Evolutionary conservation across 2,329 filamentous ascomycete species (phyloP).

Genomic region (Aspergillus hiratsukae): DNA sequence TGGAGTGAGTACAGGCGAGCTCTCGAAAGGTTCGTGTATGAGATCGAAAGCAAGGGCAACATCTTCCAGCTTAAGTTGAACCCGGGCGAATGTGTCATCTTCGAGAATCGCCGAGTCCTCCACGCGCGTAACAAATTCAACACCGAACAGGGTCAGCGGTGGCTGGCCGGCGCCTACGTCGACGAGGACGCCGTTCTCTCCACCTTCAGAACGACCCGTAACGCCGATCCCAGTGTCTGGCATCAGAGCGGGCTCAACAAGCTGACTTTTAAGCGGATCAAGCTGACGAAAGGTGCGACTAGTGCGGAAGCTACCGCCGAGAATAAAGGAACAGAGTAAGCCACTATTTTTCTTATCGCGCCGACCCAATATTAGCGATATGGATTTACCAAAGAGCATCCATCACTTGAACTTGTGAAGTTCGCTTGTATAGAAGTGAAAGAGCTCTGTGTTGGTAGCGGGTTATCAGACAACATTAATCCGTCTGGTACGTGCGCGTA

Average conservation of each 20-base stretch:
- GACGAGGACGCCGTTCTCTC: conserved; percentile 59
- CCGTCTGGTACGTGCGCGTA: neutral
- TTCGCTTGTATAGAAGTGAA: neutral
- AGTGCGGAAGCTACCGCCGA: neutral
- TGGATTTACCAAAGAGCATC: neutral
- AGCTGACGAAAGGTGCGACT: no score
- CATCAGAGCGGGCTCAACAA: neutral
- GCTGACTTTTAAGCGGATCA: no score
- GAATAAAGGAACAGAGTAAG: neutral
- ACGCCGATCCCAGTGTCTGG: neutral
- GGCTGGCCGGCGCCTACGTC: conserved; percentile 83
- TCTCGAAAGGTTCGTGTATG: conserved; percentile 54
- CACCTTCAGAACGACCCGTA: conserved; percentile 29
- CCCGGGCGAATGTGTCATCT: conserved; percentile 86
- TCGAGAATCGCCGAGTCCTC: conserved; percentile 80
- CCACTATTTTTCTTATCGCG: neutral
- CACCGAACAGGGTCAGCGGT: conserved; percentile 59
- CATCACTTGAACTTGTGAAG: neutral
- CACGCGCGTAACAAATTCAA: conserved; percentile 80
- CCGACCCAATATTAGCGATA: neutral
- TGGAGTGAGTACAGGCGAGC: conserved; percentile 38
- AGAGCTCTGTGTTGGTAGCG: no score
- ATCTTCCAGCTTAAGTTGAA: conserved; percentile 68
- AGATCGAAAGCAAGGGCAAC: conserved; percentile 55
- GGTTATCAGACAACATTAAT: no score